These are phyloP conservation scores for Pichia sp. DNA, from an alignment of 1,139 yeast species.

Conservation along the genomic window DNA sequence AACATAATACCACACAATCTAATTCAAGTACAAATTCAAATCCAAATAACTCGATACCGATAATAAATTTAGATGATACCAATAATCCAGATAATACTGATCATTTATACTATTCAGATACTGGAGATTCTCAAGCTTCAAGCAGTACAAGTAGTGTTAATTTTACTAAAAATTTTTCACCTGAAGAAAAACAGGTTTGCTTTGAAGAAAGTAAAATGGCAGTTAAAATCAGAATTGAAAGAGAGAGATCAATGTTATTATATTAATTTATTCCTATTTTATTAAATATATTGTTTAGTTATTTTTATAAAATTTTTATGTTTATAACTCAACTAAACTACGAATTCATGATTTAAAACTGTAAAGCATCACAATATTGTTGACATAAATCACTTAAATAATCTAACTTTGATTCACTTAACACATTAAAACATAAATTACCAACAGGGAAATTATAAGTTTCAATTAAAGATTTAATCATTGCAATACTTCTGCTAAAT, in stretches of 20 bases:
- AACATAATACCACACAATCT: not conserved
- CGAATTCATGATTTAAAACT: constrained; percentile 17
- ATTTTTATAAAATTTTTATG: not conserved
- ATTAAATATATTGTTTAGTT: not conserved
- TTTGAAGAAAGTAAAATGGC: constrained; percentile 29
- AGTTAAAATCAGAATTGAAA: constrained; percentile 28
- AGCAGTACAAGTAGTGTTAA: constrained; percentile 15
- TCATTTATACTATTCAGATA: constrained; percentile 12
- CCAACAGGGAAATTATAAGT: constrained; percentile 30
- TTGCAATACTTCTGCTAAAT: constrained; percentile 28
- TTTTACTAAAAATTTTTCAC: constrained; percentile 13
- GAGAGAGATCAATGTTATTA: constrained; percentile 20
- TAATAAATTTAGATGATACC: constrained; percentile 4
- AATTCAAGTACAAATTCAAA: not conserved
- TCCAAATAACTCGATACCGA: not conserved
- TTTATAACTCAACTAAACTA: no score
- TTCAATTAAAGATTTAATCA: constrained; percentile 27
- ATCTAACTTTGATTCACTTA: constrained; percentile 31
- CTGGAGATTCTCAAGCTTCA: constrained; percentile 19
- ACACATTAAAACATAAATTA: constrained; percentile 30
- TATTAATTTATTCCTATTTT: not conserved
- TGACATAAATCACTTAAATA: constrained; percentile 31
- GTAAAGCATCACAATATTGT: constrained; percentile 33
- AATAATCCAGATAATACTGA: constrained; percentile 3
- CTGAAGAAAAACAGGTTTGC: constrained; percentile 22